phyloP scores from a whole-genome alignment of 805 yeast genomes.

The Phaffomyces opuntiae region DNA sequence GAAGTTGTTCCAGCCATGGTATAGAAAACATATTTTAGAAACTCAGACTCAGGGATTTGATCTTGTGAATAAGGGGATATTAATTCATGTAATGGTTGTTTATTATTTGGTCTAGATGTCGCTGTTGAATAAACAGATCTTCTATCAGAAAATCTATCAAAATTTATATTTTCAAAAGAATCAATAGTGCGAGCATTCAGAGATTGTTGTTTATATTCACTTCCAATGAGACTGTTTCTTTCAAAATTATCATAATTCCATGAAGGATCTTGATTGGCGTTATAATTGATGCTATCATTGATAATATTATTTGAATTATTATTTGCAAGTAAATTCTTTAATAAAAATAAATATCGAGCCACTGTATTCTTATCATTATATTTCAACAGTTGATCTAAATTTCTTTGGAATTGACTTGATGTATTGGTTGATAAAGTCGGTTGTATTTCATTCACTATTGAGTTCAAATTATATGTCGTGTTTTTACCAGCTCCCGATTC shows the following conservation, averaged over 20 bases:
- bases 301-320: not conserved
- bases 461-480: not conserved
- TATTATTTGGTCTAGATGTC: constrained; percentile 5
- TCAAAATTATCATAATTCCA: not conserved
- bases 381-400: constrained; percentile 26
- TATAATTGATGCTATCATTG: too few species aligned
- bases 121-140: constrained; percentile 30
- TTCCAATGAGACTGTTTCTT: constrained; percentile 6
- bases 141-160: constrained; percentile 31
- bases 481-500: constrained; percentile 3
- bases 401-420: constrained; percentile 30
- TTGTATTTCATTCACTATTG: constrained; percentile 2
- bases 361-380: constrained; percentile 27
- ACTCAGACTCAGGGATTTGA: constrained; percentile 32
- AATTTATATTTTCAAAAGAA: constrained; percentile 30
- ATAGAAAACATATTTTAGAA: constrained; percentile 42
- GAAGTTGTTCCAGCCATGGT: constrained; percentile 60
- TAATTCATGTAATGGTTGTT: constrained; percentile 23
- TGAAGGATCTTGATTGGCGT: constrained; percentile 1
- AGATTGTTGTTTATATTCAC: constrained; percentile 5
- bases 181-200: constrained; percentile 25
- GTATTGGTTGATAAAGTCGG: not conserved
- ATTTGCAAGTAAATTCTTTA: constrained; percentile 15
- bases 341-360: constrained; percentile 29
- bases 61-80: constrained; percentile 29